A percentile compares a stretch with the other conserved stretches of the same genome.
Conservation (phyloP, 441 rosid genomes). For the Syzygium malaccense region DNA sequence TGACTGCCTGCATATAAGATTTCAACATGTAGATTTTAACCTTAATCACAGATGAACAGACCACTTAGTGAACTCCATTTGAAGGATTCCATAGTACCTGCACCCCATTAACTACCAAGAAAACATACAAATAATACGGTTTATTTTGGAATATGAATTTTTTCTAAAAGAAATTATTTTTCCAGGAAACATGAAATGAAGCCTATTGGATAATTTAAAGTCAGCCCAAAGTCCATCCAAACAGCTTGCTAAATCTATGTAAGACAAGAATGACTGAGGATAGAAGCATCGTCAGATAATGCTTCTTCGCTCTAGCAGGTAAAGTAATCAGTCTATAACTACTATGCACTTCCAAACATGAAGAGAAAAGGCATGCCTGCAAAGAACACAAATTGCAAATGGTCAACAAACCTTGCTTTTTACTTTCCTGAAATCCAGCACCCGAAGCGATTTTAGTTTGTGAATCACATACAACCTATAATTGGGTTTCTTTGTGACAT, state of each 20-base stretch:
- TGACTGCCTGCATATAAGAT: background rate
- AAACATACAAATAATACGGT: background rate
- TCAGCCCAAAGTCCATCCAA: background rate
- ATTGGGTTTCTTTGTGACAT: conserved; percentile 80
- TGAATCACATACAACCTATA: conserved; percentile 87
- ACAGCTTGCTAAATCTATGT: background rate
- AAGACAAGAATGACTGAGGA: background rate
- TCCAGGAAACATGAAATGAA: background rate
- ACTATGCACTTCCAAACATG: background rate
- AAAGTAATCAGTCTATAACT: background rate
- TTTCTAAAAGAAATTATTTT: background rate
- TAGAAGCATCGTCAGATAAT: background rate
- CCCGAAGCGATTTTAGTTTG: conserved; percentile 78
- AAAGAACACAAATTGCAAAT: background rate
- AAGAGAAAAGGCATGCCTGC: background rate
- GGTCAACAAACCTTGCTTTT: conserved; percentile 57
- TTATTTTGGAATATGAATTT: background rate
- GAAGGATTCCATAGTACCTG: background rate
- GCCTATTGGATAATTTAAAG: background rate
- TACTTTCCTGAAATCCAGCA: conserved; percentile 91
- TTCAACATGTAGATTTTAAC: background rate
- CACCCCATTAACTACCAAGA: background rate
- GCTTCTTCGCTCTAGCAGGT: background rate
- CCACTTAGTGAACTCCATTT: background rate
- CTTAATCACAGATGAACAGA: background rate